A percentile compares a stretch with the other conserved stretches of the same genome.
phyloP scores from a whole-genome alignment of 2,329 filamentous ascomycete genomes.

The Talaromyces sp. region DNA sequence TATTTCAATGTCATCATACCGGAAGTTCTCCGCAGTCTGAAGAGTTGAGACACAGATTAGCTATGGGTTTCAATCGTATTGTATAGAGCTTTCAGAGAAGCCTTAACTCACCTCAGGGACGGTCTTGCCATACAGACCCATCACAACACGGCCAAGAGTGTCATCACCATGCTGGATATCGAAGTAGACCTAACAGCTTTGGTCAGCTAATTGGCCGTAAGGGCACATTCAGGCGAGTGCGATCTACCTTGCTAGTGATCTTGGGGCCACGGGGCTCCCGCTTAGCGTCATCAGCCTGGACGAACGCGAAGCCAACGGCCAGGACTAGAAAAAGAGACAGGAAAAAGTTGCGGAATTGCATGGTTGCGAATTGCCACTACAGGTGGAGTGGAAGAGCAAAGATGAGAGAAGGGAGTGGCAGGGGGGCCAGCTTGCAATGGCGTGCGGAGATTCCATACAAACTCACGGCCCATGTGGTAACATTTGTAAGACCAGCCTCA shows the following conservation, averaged over 20 bases:
- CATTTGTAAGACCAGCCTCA: neutral
- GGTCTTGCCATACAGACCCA: constrained; percentile 69
- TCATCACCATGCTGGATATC: constrained; percentile 67
- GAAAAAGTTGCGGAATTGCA: constrained; percentile 40
- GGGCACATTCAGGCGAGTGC: neutral
- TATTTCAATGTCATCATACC: constrained; percentile 40
- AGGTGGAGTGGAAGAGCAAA: constrained; percentile 15
- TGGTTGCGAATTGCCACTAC: constrained; percentile 30
- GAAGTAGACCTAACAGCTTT: constrained; percentile 59
- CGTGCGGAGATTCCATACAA: constrained; percentile 24
- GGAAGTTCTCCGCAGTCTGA: constrained; percentile 67
- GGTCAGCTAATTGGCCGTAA: constrained; percentile 16
- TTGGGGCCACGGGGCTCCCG: constrained; percentile 70
- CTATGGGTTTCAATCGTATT: neutral
- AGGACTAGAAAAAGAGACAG: constrained; percentile 75
- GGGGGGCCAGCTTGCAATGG: constrained; percentile 42
- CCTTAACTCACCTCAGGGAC: constrained; percentile 59
- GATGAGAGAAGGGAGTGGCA: constrained; percentile 15
- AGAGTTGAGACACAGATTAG: constrained; percentile 15
- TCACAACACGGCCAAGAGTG: constrained; percentile 61
- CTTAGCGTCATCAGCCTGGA: constrained; percentile 71
- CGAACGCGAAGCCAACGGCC: constrained; percentile 69
- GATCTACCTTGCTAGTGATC: constrained; percentile 81
- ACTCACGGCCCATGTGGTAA: neutral
- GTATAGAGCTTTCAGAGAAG: neutral